Base-by-base conservation (phyloP, 192 early-diverging fungal species). In the Coemansia sp. region DNA sequence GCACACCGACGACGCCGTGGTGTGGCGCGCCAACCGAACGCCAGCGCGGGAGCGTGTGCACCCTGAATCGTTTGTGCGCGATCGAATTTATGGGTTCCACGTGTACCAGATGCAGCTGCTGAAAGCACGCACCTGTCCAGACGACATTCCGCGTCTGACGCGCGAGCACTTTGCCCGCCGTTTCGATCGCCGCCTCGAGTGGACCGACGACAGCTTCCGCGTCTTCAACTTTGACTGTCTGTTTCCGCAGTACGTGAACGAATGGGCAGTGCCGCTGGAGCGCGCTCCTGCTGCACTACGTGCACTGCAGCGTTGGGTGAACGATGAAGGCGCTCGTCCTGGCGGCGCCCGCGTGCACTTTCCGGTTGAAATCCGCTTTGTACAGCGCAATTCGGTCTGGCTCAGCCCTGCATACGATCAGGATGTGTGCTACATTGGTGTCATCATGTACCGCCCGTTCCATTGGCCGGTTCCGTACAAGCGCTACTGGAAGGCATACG, bases 371-470 rank as follows among this genome's bases (percentile, higher is more conserved):
- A 82, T 89, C 17, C 68, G 91, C 36, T 91, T 91, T 69, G 78
- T 81, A 22, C 49, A 28, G 4, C 62, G 63, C 7, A 54, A 54
- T 7, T 75, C 85, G 59, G 83, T 90, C 34, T 90, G 88, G 87
- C 65, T 91, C 10, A 91, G 88, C 58, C 89, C 91, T 4, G 70
- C 84, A 5, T 89, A 87, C 64, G 69, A 72, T 19, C 75, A 81
- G 14, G 83, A 86, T 40, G 84, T 86, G 9, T 90, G 89, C 58
- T 90, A 89, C 42, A 91, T 93, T 57, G 91, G 87, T 11, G 76
- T 91, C 23, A 89, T 93, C 36, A 91, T 91, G 87, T 80, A 62
- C 38, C 88, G 90, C 55, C 90, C 90, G 1, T 90, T 86, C 63
- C 78, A 82, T 47, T 76, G 70, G 46, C 68, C 85, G 15, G 87